These are phyloP conservation scores for Sugiyamaella grinbergsii DNA, from an alignment of 1,139 yeast species.

Conservation along the genomic window DNA sequence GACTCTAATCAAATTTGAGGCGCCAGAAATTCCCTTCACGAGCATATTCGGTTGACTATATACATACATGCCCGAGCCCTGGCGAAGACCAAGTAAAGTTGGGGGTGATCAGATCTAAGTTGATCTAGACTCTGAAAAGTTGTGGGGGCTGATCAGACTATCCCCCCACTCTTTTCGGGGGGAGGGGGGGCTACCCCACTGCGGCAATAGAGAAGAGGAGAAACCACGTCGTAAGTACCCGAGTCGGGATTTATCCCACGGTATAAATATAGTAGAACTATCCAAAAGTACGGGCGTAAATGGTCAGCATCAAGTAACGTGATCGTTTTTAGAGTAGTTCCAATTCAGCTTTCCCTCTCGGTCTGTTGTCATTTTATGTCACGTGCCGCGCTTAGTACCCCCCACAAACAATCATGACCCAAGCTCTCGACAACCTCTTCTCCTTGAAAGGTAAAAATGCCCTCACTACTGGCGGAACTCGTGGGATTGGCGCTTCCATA, in stretches of 20 bases:
- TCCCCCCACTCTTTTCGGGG: conserved; percentile 5
- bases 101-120: too few relatives aligned
- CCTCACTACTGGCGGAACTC: conserved; percentile 48
- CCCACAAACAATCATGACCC: conserved; percentile 4
- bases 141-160: not conserved
- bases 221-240: not conserved
- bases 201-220: not conserved
- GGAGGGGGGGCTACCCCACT: not conserved
- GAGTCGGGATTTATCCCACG: not conserved
- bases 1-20: too few relatives aligned
- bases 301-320: not conserved
- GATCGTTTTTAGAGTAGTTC: too few relatives aligned
- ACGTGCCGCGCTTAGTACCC: too few relatives aligned
- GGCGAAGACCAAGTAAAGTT: too few relatives aligned
- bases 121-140: too few relatives aligned
- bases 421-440: conserved; percentile 37
- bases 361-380: too few relatives aligned
- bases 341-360: too few relatives aligned
- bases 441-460: conserved; percentile 47
- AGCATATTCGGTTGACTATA: too few relatives aligned
- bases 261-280: not conserved
- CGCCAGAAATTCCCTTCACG: too few relatives aligned
- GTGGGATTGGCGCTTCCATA: conserved; percentile 50
- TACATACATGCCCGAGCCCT: too few relatives aligned
- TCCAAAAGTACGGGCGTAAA: too few relatives aligned